Evolutionary conservation across 164 flowering plant genomes (phyloP).

Genomic region (Vitis labrusca): DNA sequence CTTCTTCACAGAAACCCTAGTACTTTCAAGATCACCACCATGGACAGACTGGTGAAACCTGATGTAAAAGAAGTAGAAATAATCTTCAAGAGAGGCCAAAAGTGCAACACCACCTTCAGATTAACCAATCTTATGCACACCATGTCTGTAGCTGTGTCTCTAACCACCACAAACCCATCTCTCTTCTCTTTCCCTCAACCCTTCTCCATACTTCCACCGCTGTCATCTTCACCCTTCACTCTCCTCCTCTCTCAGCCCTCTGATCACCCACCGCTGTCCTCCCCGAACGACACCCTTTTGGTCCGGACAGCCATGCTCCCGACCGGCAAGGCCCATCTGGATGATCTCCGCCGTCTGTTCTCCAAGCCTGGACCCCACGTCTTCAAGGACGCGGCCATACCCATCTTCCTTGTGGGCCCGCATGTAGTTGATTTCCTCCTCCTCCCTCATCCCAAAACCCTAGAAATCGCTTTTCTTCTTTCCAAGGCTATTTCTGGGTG

Average conservation of each 20-base stretch:
- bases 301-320: slow-evolving; percentile 68
- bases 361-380: slow-evolving; percentile 57
- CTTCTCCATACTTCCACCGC: slow-evolving; percentile 52
- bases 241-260: slow-evolving; percentile 31
- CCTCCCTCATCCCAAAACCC: slow-evolving; percentile 6
- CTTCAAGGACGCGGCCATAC: slow-evolving; percentile 59
- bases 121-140: slow-evolving; percentile 78
- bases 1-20: slow-evolving; percentile 1
- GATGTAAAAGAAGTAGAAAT: slow-evolving; percentile 55
- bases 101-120: slow-evolving; percentile 42
- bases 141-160: slow-evolving; percentile 76
- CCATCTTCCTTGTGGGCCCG: slow-evolving; percentile 57
- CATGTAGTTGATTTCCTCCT: slow-evolving; percentile 38
- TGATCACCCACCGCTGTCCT: slow-evolving; percentile 34
- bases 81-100: slow-evolving; percentile 42
- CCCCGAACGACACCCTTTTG: slow-evolving; percentile 33
- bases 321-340: slow-evolving; percentile 60
- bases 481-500: slow-evolving; percentile 54
- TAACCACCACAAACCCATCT: slow-evolving; percentile 48
- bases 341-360: slow-evolving; percentile 61
- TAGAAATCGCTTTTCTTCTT: slow-evolving; percentile 24
- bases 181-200: slow-evolving; percentile 36
- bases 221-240: slow-evolving; percentile 43
- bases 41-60: slow-evolving; percentile 69
- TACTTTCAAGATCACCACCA: slow-evolving; percentile 10